Base-by-base conservation (phyloP, 148 eudicot species). In the Polygonum maritimum region DNA sequence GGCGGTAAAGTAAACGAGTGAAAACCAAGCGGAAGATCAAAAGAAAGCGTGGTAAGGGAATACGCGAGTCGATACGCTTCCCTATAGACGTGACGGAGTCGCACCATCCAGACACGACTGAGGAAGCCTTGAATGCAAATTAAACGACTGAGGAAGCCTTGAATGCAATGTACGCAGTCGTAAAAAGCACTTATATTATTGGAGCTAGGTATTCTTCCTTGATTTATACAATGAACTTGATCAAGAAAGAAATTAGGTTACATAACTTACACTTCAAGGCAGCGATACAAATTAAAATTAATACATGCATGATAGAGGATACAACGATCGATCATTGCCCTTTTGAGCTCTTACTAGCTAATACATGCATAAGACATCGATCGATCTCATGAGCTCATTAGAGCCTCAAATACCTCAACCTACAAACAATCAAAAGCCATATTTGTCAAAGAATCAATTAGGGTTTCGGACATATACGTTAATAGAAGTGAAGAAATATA, bases 371-470 rank as follows among this genome's bases (percentile, higher is more conserved):
- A 26, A 26, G 31, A 26, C 31, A 26, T 26, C 19, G 6, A 51
- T 51, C 5, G 9, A 35, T 67, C 44, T 38, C 41, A 35, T 16
- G 21, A 67, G 38, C 10, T 44, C 7, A 8, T 44, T 36, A 67
- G 21, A 67, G 71, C 71, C 38, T 67, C 15, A 67, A 12, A 67
- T 67, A 67, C 71, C 71, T 67, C 71, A 67, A 67, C 71, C 71
- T 67, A 11, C 22, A 67, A 67, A 15, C 45, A 67, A 67, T 54
- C 6, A 33, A 5, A 31, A 65, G n/a, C 35, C 71, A 67, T 63
- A 26, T 26, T 26, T 26, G 31, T 26, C 51, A 11, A 33, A 52
- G 21, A 44, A 75, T 16, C 4, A 47, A 21, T 35, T 19, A 41
- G 45, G 8, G 52, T 62, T 54, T n/a, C n/a, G 26, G 26, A 55